phyloP scores from a whole-genome alignment of 2,329 filamentous ascomycete species.

The Pestalotiopsis sp. region DNA sequence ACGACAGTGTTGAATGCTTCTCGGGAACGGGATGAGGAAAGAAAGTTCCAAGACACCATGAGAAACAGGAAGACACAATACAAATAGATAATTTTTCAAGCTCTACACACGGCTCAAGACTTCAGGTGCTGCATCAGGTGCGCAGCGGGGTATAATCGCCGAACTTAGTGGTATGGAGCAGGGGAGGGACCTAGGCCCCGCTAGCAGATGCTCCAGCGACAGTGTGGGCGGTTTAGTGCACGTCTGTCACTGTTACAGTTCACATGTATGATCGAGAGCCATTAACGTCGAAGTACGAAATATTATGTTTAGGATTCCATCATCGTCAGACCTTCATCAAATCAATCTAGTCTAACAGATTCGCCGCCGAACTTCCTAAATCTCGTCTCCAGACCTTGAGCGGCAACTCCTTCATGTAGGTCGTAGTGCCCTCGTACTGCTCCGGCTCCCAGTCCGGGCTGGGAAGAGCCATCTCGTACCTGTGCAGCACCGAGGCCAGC shows the following conservation, averaged over 20 bases:
- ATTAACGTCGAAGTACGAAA: no score
- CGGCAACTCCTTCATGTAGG: slow-evolving; percentile 22
- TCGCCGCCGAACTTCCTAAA: not conserved
- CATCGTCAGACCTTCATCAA: no score
- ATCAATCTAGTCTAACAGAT: not conserved
- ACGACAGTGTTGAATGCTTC: no score
- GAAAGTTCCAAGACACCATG: no score
- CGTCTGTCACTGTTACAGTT: not conserved
- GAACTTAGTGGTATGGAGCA: not conserved
- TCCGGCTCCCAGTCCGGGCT: slow-evolving; percentile 26
- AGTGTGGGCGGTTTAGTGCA: not conserved
- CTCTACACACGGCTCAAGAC: not conserved
- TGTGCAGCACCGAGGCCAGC: slow-evolving; percentile 42
- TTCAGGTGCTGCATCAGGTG: not conserved
- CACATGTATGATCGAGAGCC: no score
- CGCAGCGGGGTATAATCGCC: not conserved
- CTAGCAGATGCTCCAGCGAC: not conserved
- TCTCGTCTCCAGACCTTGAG: slow-evolving; percentile 27
- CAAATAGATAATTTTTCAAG: no score
- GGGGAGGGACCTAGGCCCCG: not conserved
- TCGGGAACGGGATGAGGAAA: no score
- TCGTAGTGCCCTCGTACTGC: slow-evolving; percentile 26
- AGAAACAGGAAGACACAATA: no score
- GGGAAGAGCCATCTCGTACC: slow-evolving; percentile 40
- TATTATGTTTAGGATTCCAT: no score